Base-by-base conservation (phyloP, 164 flowering plant species). In the Nymphaea thermarum region DNA sequence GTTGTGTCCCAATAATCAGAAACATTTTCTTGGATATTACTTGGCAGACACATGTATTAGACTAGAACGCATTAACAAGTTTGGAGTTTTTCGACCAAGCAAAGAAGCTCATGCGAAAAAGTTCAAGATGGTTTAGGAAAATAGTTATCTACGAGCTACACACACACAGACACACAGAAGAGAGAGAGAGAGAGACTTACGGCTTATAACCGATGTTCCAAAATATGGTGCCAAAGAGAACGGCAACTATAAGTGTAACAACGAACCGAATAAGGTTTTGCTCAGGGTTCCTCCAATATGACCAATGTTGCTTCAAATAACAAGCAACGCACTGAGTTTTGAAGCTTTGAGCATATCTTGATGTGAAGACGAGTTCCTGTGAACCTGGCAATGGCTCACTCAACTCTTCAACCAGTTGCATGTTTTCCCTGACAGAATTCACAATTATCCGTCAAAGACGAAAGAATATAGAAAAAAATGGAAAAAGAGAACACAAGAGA, bases 271-370 rank as follows among this genome's bases (percentile, higher is more conserved):
- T 86, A 44, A 82, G 86, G 74, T 88, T 94, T 44, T 88, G 90
- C 62, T 87, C 89, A 42, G 97, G 96, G 70, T 88, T 88, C 78
- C 95, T 83, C 98, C 97, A 94, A 42, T 94, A 91, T 70, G 95
- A 87, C 88, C 79, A 80, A 84, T 88, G 83, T 62, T 88, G 91
- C 69, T 94, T 94, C 98, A 93, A 87, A 4, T 88, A 72, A 78
- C 98, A 91, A 42, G 88, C 79, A 70, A 84, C 82, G 78, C 86
- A 88, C 63, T 91, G 93, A 2, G 83, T 88, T 78, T 78, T 71
- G 43, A 77, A 62, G 14, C 86, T 71, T 61, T 87, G 88, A n/a
- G 95, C 79, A 55, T 76, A 87, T 43, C 83, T 83, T 17, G 83
- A 78, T 5, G 79, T 43, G 67, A 87, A 88, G 65, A 85, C 73